Evolutionary conservation across 805 yeast species (phyloP).

Genomic region (Candida qinlingensis): DNA sequence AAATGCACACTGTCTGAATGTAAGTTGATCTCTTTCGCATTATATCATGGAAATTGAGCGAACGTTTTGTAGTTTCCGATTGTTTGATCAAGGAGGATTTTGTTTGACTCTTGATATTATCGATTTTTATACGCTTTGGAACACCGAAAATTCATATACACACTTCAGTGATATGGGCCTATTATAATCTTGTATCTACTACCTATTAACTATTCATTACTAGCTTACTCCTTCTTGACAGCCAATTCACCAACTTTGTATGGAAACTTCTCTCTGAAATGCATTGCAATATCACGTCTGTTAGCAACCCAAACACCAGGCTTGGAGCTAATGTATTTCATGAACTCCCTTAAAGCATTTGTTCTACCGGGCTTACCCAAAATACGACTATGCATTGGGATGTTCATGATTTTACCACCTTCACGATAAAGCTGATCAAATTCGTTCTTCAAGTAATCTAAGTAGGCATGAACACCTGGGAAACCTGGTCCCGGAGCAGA

Average conservation of each 20-base stretch:
- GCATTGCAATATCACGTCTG: slow-evolving; percentile 4
- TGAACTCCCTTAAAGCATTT: slow-evolving; percentile 3
- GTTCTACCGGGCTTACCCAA: slow-evolving; percentile 5
- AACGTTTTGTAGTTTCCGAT: too few species aligned
- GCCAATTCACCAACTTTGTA: slow-evolving; percentile 2
- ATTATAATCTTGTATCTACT: too few species aligned
- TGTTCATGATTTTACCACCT: slow-evolving; percentile 6
- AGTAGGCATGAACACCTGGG: slow-evolving; percentile 4
- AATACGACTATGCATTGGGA: slow-evolving; percentile 4
- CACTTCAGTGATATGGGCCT: too few species aligned
- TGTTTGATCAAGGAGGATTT: too few species aligned
- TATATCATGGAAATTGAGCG: too few species aligned
- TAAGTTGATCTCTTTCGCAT: too few species aligned
- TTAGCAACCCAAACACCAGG: slow-evolving; percentile 5
- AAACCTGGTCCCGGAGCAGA: slow-evolving; percentile 3
- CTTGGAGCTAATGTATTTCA: slow-evolving; percentile 3
- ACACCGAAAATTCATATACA: too few species aligned
- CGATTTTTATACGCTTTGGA: too few species aligned
- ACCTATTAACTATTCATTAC: too few species aligned
- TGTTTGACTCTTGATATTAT: too few species aligned
- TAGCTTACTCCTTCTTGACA: not conserved
- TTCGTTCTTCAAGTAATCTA: slow-evolving; percentile 1
- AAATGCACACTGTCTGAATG: too few species aligned
- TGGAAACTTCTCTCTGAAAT: slow-evolving; percentile 1
- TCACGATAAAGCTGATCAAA: slow-evolving; percentile 5